These are phyloP conservation scores for Phytophthora capsici DNA, from an alignment of 352 stramenopile genomes.

Conservation along the genomic window DNA sequence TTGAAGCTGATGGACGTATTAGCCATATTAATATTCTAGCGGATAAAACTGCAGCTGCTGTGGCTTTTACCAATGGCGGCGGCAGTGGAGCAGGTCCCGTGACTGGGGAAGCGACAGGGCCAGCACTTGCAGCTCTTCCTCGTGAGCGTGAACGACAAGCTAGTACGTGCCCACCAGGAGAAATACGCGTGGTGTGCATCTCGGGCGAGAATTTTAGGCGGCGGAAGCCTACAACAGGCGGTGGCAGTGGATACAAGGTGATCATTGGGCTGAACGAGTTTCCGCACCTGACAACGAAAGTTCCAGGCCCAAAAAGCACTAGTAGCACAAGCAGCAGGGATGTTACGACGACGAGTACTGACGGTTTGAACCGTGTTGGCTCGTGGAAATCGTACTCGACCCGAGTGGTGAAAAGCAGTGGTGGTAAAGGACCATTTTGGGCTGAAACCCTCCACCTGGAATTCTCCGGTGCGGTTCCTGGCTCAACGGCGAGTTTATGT, in stretches of 20 bases:
- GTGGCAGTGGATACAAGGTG: constrained; percentile 68
- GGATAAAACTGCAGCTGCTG: constrained; percentile 79
- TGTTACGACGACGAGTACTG: constrained; percentile 32
- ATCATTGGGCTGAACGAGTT: constrained; percentile 78
- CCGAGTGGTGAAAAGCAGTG: constrained; percentile 57
- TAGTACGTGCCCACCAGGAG: constrained; percentile 74
- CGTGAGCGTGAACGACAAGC: constrained; percentile 68
- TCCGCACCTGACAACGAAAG: constrained; percentile 68
- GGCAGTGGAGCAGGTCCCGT: constrained; percentile 35
- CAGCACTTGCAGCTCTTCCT: constrained; percentile 54
- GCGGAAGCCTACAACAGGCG: constrained; percentile 46
- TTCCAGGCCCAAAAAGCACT: constrained; percentile 17
- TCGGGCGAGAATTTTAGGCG: constrained; percentile 51
- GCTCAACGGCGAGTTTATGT: constrained; percentile 74
- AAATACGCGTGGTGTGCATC: constrained; percentile 85
- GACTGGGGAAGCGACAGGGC: constrained; percentile 51
- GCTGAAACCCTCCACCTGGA: constrained; percentile 80
- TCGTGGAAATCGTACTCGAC: constrained; percentile 76
- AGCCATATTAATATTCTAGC: constrained; percentile 87
- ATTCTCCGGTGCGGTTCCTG: constrained; percentile 78
- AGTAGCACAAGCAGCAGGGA: constrained; percentile 28
- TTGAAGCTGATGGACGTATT: constrained; percentile 79
- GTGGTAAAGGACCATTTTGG: constrained; percentile 68
- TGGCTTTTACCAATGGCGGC: constrained; percentile 68
- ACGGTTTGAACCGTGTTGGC: constrained; percentile 57